A percentile compares a stretch with the other conserved stretches of the same genome.
phyloP scores from a whole-genome alignment of 768 basidiomycete genomes.

The Termitomyces sp. region DNA sequence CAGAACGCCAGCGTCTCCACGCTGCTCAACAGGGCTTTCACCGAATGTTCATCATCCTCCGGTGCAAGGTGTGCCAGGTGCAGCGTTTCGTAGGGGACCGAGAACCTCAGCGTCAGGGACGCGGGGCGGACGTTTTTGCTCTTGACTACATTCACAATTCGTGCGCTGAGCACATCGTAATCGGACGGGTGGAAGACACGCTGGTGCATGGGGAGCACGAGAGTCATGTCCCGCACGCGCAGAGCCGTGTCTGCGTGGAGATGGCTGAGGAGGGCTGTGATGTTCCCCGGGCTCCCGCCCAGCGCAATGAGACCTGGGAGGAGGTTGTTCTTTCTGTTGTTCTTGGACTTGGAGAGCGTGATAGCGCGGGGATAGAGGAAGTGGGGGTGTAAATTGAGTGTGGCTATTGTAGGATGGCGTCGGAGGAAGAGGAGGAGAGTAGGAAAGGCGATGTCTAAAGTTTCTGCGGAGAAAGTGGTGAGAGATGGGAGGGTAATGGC shows the following conservation, averaged over 20 bases:
- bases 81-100: constrained; percentile 9
- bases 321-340: constrained; percentile 2
- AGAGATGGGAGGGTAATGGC: constrained; percentile 18
- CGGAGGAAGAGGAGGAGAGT: constrained; percentile 17
- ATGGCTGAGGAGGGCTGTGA: constrained; percentile 11
- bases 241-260: constrained; percentile 6
- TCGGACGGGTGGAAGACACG: constrained; percentile 13
- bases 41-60: neutral
- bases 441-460: constrained; percentile 12
- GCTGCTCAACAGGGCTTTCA: neutral
- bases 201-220: constrained; percentile 16
- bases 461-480: constrained; percentile 11
- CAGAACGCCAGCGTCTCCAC: constrained; percentile 10
- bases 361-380: constrained; percentile 1
- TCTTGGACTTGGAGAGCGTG: neutral
- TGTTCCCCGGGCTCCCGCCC: constrained; percentile 13
- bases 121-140: neutral
- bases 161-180: constrained; percentile 9
- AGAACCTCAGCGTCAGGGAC: constrained; percentile 11
- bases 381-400: constrained; percentile 15
- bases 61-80: neutral
- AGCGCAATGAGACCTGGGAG: constrained; percentile 14
- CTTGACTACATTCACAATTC: constrained; percentile 4
- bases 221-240: constrained; percentile 7
- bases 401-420: constrained; percentile 18